Evolutionary conservation across 257 asterid species (phyloP).

Genomic region (Lantana camara): DNA sequence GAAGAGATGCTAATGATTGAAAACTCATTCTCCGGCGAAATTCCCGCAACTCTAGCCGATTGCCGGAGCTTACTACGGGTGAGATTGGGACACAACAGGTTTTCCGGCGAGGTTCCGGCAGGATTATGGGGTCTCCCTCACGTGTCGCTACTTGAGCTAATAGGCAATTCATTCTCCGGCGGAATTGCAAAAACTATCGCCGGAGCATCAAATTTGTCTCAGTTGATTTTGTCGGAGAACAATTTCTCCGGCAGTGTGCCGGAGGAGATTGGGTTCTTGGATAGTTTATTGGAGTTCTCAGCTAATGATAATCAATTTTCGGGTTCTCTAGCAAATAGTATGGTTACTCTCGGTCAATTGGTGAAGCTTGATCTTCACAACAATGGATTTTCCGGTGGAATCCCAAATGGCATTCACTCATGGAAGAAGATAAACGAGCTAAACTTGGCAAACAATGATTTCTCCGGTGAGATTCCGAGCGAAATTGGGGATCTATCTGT

Average conservation of each 20-base stretch:
- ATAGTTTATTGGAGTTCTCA: conserved; percentile 62
- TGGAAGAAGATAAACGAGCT: conserved; percentile 82
- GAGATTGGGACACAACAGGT: conserved; percentile 64
- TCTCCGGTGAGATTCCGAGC: conserved; percentile 64
- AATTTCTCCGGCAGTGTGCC: conserved; percentile 69
- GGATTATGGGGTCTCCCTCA: conserved; percentile 86
- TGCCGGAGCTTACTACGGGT: conserved; percentile 73
- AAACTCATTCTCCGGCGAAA: conserved; percentile 66
- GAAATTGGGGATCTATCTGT: conserved; percentile 70
- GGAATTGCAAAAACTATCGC: conserved; percentile 65
- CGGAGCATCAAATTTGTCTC: conserved; percentile 72
- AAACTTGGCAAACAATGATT: conserved; percentile 64
- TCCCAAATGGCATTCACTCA: conserved; percentile 58
- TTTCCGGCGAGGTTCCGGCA: conserved; percentile 68
- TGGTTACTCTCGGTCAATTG: conserved; percentile 66
- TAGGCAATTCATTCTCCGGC: conserved; percentile 69
- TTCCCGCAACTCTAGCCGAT: conserved; percentile 60
- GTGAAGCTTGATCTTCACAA: conserved; percentile 86
- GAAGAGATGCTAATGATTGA: conserved; percentile 61
- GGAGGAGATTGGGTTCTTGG: conserved; percentile 67
- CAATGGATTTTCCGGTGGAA: conserved; percentile 60
- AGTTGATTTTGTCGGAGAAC: conserved; percentile 63
- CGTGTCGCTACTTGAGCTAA: conserved; percentile 71
- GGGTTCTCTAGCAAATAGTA: conserved; percentile 63
- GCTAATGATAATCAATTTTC: conserved; percentile 59